Base-by-base conservation (phyloP, 1,284 basidiomycete genomes). In the Microbotryomycetes sp. region DNA sequence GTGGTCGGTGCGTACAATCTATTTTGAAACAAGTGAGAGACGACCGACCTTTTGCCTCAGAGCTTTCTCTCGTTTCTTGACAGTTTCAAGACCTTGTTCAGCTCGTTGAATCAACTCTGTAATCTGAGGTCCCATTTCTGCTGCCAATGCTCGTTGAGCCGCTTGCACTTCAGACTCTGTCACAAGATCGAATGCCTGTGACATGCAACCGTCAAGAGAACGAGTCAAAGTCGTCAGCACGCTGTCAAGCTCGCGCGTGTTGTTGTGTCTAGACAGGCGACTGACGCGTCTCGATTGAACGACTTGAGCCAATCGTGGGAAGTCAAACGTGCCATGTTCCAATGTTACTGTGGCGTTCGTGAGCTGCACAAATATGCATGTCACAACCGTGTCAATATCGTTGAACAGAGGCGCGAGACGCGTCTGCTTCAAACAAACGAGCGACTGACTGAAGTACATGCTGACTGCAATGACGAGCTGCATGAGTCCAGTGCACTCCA, bases 41-140 rank as follows among this genome's bases (percentile, higher is more conserved):
- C 14, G 1, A 45, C 58, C 26, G 58, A 68, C 69, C 62, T 60
- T 63, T 16, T 56, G 58, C 49, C 56, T 28, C 16, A 67, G 26
- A 4, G 22, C 49, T 30, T 59, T 48, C 45, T 70, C 69, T 16
- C 55, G 49, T 47, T 58, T 56, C 56, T 69, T 68, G 36, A 69
- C 19, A 19, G 28, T 56, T 47, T 65, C 67, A 19, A 70, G 31
- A 2, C 69, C 69, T 3, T 30, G 48, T 31, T 70, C 69, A 15
- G 67, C 69, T 15, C 63, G 25, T 15, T 58, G 15, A 2, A 70
- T 67, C 16, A 66, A 60, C 62, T 67, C 65, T 45, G 63, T 63
- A 25, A 70, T 67, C 62, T 69, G 67, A 7, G 69, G 69, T 49
- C 62, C 56, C 45, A 70, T 66, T 54, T 70, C 65, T 53, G 56